These are phyloP conservation scores for Rhinocladiella mackenziei DNA, from an alignment of 2,329 filamentous ascomycete species.

Conservation along the genomic window DNA sequence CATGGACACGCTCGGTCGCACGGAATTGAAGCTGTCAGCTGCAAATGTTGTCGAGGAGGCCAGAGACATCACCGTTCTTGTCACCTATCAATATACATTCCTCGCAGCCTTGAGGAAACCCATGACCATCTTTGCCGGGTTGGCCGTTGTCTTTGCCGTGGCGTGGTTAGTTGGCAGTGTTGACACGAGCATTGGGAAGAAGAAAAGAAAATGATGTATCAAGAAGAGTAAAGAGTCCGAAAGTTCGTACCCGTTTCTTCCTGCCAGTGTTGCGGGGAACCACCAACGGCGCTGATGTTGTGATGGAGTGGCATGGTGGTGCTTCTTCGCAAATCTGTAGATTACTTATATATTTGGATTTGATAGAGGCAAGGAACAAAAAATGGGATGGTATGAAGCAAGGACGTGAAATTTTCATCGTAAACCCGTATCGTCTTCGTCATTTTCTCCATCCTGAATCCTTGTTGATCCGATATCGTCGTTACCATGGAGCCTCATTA, in stretches of 20 bases:
- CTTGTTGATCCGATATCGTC: too few relatives aligned
- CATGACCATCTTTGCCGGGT: constrained; percentile 69
- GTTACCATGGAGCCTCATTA: too few relatives aligned
- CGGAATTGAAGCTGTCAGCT: constrained; percentile 72
- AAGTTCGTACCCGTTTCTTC: too few relatives aligned
- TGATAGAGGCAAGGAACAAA: too few relatives aligned
- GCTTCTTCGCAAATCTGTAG: not conserved
- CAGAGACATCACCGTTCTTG: constrained; percentile 60
- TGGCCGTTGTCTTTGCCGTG: constrained; percentile 68
- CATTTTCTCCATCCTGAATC: too few relatives aligned
- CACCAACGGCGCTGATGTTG: too few relatives aligned
- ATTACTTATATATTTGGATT: not conserved
- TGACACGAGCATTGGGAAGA: constrained; percentile 72
- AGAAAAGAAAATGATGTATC: constrained; percentile 28
- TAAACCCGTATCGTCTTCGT: too few relatives aligned
- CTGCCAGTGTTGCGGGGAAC: too few relatives aligned
- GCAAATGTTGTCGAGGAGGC: constrained; percentile 88
- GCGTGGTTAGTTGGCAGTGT: constrained; percentile 73
- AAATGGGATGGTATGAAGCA: too few relatives aligned
- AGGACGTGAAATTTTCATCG: too few relatives aligned
- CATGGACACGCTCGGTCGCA: constrained; percentile 88
- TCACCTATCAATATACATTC: constrained; percentile 82
- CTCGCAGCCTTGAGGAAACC: constrained; percentile 78
- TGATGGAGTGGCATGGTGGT: not conserved
- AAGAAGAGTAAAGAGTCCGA: not conserved